Evolutionary conservation across 352 stramenopile species (phyloP).

Genomic region (Paralagenidium karlingii): DNA sequence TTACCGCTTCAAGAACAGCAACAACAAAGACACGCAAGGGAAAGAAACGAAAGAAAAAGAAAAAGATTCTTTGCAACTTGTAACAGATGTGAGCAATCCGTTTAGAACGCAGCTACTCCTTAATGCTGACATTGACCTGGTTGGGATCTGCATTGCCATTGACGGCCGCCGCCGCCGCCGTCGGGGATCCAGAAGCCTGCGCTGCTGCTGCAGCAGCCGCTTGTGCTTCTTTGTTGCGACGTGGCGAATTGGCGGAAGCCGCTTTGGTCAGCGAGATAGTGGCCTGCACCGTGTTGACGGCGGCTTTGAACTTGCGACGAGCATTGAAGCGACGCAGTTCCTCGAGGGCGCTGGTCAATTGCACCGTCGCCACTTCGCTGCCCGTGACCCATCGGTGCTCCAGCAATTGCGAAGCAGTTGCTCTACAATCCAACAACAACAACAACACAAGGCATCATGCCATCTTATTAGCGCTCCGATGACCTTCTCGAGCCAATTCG

Average conservation of each 20-base stretch:
- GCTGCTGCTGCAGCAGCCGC: background rate
- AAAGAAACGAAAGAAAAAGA: too few species aligned
- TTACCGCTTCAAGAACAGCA: too few species aligned
- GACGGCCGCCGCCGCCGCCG: too few species aligned
- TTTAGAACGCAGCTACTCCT: too few species aligned
- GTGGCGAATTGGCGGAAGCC: too few species aligned
- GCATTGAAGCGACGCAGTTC: conserved; percentile 91
- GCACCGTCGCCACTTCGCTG: conserved; percentile 70
- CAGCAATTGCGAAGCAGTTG: conserved; percentile 75
- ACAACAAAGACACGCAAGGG: too few species aligned
- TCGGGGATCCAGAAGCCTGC: too few species aligned
- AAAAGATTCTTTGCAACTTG: too few species aligned
- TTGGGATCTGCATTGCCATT: too few species aligned
- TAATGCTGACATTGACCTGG: too few species aligned
- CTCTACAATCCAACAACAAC: conserved; percentile 15
- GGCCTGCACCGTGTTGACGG: conserved; percentile 78
- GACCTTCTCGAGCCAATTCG: background rate
- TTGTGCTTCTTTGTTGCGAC: too few species aligned
- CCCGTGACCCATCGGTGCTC: conserved; percentile 85
- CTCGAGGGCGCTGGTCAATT: conserved; percentile 86
- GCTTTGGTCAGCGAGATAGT: conserved; percentile 64
- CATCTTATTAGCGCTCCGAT: background rate
- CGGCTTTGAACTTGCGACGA: conserved; percentile 90
- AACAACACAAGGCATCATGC: background rate
- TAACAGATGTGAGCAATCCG: too few species aligned